These are phyloP conservation scores for Rusavskia elegans DNA, from an alignment of 495 filamentous ascomycete species.

Conservation along the genomic window DNA sequence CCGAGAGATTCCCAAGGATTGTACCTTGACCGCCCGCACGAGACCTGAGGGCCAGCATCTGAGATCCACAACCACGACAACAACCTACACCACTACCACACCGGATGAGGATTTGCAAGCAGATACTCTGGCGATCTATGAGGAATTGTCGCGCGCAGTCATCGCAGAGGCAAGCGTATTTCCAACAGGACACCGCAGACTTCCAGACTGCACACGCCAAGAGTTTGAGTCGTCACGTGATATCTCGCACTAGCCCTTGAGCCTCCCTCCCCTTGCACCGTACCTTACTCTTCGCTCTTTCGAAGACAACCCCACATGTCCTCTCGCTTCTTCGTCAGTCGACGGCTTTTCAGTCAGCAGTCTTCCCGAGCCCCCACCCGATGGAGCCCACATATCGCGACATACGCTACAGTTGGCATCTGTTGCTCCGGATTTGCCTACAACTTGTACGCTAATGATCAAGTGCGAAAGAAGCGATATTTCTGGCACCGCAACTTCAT, in stretches of 20 bases:
- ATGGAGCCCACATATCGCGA: background rate
- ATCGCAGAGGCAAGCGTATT: no score
- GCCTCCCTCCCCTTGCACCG: no score
- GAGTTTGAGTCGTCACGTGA: background rate
- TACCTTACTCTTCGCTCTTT: no score
- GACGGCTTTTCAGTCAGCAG: background rate
- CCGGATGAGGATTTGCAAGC: no score
- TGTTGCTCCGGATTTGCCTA: background rate
- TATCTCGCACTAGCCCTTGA: background rate
- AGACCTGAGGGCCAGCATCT: no score
- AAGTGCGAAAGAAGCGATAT: background rate
- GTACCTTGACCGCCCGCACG: no score
- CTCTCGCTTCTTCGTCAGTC: background rate
- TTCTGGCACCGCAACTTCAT: background rate
- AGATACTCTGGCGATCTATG: no score
- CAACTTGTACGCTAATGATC: background rate
- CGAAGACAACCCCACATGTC: no score
- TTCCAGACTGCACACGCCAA: background rate
- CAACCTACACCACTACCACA: no score
- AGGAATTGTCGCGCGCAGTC: no score
- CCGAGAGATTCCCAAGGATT: no score
- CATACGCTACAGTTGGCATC: background rate
- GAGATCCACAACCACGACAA: no score
- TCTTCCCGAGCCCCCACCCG: background rate
- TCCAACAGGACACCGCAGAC: background rate